phyloP scores from a whole-genome alignment of 164 flowering plant genomes.

The Dillenia turbinata region DNA sequence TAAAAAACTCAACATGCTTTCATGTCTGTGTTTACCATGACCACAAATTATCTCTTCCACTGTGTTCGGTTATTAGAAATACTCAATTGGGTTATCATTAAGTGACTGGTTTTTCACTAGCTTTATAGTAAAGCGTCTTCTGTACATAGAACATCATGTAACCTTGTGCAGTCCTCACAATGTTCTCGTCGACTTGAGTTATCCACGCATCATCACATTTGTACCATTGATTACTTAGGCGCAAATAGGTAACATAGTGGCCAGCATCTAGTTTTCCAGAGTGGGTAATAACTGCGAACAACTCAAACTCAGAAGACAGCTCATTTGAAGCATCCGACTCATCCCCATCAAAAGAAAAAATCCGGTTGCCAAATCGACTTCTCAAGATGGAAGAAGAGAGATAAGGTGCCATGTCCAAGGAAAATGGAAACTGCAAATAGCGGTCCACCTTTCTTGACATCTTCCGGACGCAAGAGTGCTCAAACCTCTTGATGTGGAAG shows the following conservation, averaged over 20 bases:
- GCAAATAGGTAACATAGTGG: constrained; percentile 76
- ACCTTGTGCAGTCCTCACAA: constrained; percentile 79
- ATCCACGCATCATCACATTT: constrained; percentile 96
- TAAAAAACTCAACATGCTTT: constrained; percentile 9
- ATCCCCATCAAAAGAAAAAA: constrained; percentile 60
- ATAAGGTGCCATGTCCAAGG: constrained; percentile 82
- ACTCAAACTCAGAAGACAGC: constrained; percentile 69
- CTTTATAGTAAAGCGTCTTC: constrained; percentile 57
- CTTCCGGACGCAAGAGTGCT: constrained; percentile 69
- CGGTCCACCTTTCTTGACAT: constrained; percentile 84
- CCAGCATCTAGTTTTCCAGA: constrained; percentile 81
- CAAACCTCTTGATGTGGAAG: constrained; percentile 91
- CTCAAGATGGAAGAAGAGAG: constrained; percentile 85
- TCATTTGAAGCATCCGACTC: constrained; percentile 49
- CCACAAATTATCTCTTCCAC: constrained; percentile 5
- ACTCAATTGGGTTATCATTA: constrained; percentile 9
- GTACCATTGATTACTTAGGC: constrained; percentile 76
- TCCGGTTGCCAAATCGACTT: constrained; percentile 70
- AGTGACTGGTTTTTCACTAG: constrained; percentile 44
- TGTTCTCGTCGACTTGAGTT: constrained; percentile 58
- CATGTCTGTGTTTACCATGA: constrained; percentile 1
- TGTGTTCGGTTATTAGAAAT: neutral
- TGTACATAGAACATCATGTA: constrained; percentile 90
- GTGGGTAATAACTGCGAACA: constrained; percentile 90
- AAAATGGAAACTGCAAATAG: constrained; percentile 82